Conservation (phyloP, 768 basidiomycete species). For the Rhodotorula babjevae region DNA sequence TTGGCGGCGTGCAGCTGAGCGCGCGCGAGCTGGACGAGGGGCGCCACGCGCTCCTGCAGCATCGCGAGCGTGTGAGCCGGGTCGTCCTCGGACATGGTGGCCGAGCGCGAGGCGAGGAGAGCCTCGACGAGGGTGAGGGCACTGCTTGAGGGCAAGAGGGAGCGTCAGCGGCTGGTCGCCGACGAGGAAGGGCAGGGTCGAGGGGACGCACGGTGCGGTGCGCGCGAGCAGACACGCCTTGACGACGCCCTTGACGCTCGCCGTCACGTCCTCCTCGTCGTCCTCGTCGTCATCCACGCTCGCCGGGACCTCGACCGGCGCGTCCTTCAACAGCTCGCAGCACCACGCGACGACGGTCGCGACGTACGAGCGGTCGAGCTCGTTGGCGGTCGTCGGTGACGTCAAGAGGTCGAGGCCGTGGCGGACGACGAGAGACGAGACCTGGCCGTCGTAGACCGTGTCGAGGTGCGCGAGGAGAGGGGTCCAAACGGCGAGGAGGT, state of each 20-base stretch:
- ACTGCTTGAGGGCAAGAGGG: background rate
- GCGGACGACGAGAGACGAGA: slow-evolving; percentile 3
- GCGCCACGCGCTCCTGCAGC: background rate
- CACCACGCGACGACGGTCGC: slow-evolving; percentile 4
- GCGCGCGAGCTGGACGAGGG: slow-evolving; percentile 19
- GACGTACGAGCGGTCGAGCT: background rate
- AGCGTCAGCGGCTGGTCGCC: background rate
- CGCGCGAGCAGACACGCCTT: slow-evolving; percentile 14
- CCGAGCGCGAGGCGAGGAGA: background rate
- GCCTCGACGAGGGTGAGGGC: slow-evolving; percentile 1
- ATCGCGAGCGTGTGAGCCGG: no score
- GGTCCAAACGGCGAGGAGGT: background rate
- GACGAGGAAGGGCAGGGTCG: background rate
- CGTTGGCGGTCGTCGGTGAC: no score
- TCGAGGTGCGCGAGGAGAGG: slow-evolving; percentile 28
- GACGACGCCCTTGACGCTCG: slow-evolving; percentile 14
- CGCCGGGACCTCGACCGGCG: background rate
- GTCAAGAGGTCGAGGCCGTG: background rate
- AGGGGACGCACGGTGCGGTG: background rate
- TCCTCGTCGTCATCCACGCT: background rate
- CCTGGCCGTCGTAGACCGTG: background rate
- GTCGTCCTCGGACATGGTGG: background rate
- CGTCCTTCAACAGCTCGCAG: slow-evolving; percentile 11
- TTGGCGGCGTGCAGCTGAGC: background rate
- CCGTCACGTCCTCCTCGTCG: background rate